Base-by-base conservation (phyloP, 768 basidiomycete species). In the Stropharia rugosoannulata region DNA sequence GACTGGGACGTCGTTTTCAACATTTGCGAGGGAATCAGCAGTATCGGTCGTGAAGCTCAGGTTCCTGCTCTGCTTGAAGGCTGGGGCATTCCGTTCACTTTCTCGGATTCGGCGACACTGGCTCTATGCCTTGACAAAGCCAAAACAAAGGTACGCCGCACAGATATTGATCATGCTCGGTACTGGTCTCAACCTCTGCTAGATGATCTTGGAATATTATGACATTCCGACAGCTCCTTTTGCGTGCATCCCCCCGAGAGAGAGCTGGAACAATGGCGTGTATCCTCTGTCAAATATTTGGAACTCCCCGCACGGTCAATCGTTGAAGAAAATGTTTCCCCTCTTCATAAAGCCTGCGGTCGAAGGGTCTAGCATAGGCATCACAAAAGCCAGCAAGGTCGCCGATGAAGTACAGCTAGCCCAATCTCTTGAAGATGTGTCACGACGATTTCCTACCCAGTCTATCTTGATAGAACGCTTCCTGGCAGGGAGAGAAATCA, bases 41-140 rank as follows among this genome's bases (percentile, higher is more conserved):
- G 39, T 0, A 19, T 59, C 3, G 64, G 64, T 13, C 57, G 66
- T 6, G 67, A 68, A 53, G 64, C 61, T 2, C 67, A 68, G 37
- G 66, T 65, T 18, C 65, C 67, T 8, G 61, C 64, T 7, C 57
- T 68, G 25, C 55, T 68, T 6, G 65, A 68, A 44, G 64, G 62
- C 1, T 65, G 60, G 55, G 58, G 51, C 7, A 62, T 66, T 36
- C 59, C 59, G 19, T 65, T 63, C 58, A 66, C 66, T 11, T 61
- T 66, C 27, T 65, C 66, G 2, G 67, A 68, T 49, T 62, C 43
- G 66, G 80, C 58, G 63, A 67, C 64, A 2, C 37, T 66, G 15
- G 59, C 62, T 12, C 42, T 68, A 40, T 68, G 66, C 40, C 50
- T 65, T n/a, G 67, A 68, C 40, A 68, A 68, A 36, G 65, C 59